These are phyloP conservation scores for Neofusicoccum parvum DNA, from an alignment of 2,329 filamentous ascomycete species.

Conservation along the genomic window DNA sequence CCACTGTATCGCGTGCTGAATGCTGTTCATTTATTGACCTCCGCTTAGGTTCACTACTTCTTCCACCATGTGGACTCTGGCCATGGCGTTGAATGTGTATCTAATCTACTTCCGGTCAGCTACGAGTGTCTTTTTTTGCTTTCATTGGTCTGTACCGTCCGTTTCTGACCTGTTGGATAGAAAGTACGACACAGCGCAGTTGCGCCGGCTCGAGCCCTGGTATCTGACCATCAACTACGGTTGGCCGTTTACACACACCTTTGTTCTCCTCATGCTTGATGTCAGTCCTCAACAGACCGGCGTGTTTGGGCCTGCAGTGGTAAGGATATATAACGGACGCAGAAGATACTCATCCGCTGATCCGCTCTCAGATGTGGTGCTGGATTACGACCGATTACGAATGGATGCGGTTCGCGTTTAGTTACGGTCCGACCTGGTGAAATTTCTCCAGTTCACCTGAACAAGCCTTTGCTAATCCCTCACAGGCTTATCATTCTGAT, in stretches of 20 bases:
- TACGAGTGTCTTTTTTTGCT: too few relatives aligned
- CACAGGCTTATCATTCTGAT: background rate
- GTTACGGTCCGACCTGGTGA: slow-evolving; percentile 73
- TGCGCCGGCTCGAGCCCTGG: slow-evolving; percentile 70
- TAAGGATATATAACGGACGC: slow-evolving; percentile 32
- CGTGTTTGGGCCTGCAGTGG: slow-evolving; percentile 73
- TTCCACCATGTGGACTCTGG: slow-evolving; percentile 74
- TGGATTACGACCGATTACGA: slow-evolving; percentile 72
- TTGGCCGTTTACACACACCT: slow-evolving; percentile 68
- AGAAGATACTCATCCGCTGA: background rate
- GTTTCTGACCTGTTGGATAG: background rate
- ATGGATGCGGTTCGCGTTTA: slow-evolving; percentile 70
- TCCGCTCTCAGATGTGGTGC: slow-evolving; percentile 67
- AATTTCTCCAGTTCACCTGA: background rate
- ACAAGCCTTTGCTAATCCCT: background rate
- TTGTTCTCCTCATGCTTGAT: slow-evolving; percentile 67
- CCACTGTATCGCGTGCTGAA: background rate
- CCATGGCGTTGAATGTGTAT: slow-evolving; percentile 84
- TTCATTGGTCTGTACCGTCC: too few relatives aligned
- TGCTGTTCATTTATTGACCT: slow-evolving; percentile 22
- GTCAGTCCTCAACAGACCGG: slow-evolving; percentile 50
- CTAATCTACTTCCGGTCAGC: slow-evolving; percentile 68
- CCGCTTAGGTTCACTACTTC: slow-evolving; percentile 71
- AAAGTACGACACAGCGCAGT: slow-evolving; percentile 66
- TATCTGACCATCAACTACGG: slow-evolving; percentile 75